Evolutionary conservation across 2,329 filamentous ascomycete species (phyloP), one percentile per base, ranked within the genome.

Genomic region (Daldinia sp.): DNA sequence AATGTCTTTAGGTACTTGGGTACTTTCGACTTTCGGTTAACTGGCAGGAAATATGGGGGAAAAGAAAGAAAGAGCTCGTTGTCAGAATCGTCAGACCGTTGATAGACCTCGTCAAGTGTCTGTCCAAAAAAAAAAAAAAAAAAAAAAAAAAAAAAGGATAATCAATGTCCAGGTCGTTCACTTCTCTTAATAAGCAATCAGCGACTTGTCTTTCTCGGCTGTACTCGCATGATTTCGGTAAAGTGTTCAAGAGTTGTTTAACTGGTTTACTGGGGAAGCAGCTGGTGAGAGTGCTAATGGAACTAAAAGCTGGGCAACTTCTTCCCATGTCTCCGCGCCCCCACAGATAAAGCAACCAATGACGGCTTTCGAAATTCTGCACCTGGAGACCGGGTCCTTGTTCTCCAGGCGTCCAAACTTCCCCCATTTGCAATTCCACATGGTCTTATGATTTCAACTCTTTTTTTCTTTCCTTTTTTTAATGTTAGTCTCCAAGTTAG

Each of bases 171-270:
- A n/a, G n/a, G n/a, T n/a, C n/a, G n/a, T n/a, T n/a, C n/a, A n/a
- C n/a, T n/a, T n/a, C 32, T 35, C 15, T 35, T 35, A 41, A 41
- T 41, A 41, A 41, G 37, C 41, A n/a, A n/a, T 47, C 35, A 37
- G 35, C 19, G 35, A 17, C 11, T 25, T 25, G 29, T 45, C 32
- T 58, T 48, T 62, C 61, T 67, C 64, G 64, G 64, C 59, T 65
- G 64, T 62, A 67, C 58, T 67, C 54, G 61, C 58, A 63, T 65
- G 51, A 62, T 63, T 67, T 67, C 64, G 64, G 64, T 63, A 67
- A 67, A 65, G 58, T 58, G 43, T 53, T 57, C 15, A 13, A 30
- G 13, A 23, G 11, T 25, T n/a, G n/a, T n/a, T n/a, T n/a, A n/a
- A n/a, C n/a, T n/a, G n/a, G n/a, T n/a, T n/a, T 37, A 39, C 23